Conservation (phyloP, 768 basidiomycete species). For the Exsudoporus frostii region DNA sequence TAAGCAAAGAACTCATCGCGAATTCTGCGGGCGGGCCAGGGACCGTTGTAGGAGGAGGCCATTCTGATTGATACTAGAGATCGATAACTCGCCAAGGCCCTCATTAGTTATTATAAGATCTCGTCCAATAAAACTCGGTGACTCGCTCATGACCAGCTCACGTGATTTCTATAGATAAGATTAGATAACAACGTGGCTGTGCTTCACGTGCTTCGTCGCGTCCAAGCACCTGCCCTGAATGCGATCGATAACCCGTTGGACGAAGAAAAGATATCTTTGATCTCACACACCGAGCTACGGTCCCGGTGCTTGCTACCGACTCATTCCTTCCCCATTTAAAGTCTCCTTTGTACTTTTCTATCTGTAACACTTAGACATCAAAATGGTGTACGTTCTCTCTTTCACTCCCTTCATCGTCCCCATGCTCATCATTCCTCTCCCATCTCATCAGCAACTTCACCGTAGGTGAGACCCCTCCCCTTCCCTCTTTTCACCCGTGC, state of each 20-base stretch:
- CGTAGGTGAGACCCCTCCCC: conserved; percentile 54
- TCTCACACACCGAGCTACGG: conserved; percentile 18
- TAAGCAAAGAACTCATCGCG: conserved; percentile 89
- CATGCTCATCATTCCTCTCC: conserved; percentile 30
- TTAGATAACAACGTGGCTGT: conserved; percentile 18
- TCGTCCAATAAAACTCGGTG: not conserved
- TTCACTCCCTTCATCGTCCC: conserved; percentile 1
- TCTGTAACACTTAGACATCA: conserved; percentile 50
- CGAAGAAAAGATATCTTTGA: conserved; percentile 14
- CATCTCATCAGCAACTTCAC: conserved; percentile 73
- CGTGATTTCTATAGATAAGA: conserved; percentile 9
- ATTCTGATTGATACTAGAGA: conserved; percentile 23
- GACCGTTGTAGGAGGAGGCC: conserved; percentile 32
- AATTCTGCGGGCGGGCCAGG: conserved; percentile 81
- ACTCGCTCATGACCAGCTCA: conserved; percentile 14
- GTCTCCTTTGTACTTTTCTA: conserved; percentile 12
- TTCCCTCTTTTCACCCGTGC: not conserved
- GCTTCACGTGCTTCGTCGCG: conserved; percentile 8
- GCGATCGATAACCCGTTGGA: conserved; percentile 40
- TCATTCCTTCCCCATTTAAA: not conserved
- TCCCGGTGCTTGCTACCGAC: conserved; percentile 28
- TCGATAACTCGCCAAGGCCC: conserved; percentile 19
- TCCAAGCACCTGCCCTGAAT: conserved; percentile 40
- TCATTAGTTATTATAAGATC: conserved; percentile 1
- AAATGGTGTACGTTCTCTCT: conserved; percentile 75